Evolutionary conservation across 108 stramenopile genomes (phyloP).

Genomic region (Skeletonema tropicum): DNA sequence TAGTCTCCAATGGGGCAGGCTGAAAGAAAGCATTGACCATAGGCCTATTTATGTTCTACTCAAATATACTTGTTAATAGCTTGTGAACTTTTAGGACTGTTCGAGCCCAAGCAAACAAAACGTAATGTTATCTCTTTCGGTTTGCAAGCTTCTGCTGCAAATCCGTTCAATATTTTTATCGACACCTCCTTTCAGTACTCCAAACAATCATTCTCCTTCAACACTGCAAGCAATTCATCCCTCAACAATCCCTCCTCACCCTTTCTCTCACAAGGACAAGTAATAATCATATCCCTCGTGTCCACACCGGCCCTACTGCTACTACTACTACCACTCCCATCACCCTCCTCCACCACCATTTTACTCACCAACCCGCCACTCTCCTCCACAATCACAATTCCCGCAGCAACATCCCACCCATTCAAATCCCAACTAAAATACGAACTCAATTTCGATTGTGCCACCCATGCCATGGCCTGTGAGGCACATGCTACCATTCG

Average conservation of each 20-base stretch:
- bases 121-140: background rate
- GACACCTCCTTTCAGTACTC: constrained; percentile 21
- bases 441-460: constrained; percentile 72
- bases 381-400: constrained; percentile 73
- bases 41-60: too few relatives aligned
- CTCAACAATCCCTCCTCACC: constrained; percentile 40
- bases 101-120: too few relatives aligned
- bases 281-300: constrained; percentile 53
- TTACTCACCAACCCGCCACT: constrained; percentile 77
- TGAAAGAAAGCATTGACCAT: too few relatives aligned
- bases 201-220: constrained; percentile 46
- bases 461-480: constrained; percentile 85
- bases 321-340: too few relatives aligned
- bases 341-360: constrained; percentile 47
- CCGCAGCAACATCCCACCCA: constrained; percentile 84
- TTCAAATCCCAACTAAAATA: constrained; percentile 86
- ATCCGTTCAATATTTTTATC: too few relatives aligned
- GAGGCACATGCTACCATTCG: constrained; percentile 86
- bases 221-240: constrained; percentile 40
- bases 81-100: too few relatives aligned
- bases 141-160: too few relatives aligned
- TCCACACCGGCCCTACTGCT: constrained; percentile 30
- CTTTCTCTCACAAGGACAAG: constrained; percentile 36
- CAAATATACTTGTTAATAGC: too few relatives aligned
- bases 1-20: too few relatives aligned